Percentiles rank a stretch among this genome's conserved stretches.
These are phyloP conservation scores for Phaseolus lunatus DNA, from an alignment of 306 rosid species.

Conservation along the genomic window DNA sequence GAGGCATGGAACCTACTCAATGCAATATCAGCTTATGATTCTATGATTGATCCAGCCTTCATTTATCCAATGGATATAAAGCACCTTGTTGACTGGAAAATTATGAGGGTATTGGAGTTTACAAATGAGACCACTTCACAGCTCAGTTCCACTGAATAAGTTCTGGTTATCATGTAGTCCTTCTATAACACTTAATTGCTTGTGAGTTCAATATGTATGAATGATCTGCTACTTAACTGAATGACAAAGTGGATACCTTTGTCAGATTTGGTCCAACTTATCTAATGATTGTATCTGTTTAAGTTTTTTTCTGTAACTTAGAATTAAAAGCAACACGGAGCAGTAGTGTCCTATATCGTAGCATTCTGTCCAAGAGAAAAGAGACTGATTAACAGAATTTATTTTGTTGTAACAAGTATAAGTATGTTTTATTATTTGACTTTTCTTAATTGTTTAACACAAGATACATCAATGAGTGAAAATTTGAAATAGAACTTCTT, in stretches of 20 bases:
- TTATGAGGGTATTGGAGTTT: slow-evolving; percentile 26
- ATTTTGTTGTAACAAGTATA: no score
- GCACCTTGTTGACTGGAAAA: slow-evolving; percentile 39
- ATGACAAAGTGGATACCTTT: not conserved
- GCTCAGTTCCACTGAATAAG: slow-evolving; percentile 17
- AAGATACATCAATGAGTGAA: no score
- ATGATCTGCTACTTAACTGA: not conserved
- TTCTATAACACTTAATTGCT: not conserved
- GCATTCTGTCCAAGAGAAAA: no score
- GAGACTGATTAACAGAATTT: no score
- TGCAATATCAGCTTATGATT: slow-evolving; percentile 36
- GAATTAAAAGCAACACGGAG: no score
- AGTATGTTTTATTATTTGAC: no score
- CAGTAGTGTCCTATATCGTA: no score
- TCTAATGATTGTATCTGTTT: no score
- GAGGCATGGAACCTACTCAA: slow-evolving; percentile 43
- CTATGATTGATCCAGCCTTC: not conserved
- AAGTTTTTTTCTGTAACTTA: no score
- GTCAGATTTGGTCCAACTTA: not conserved
- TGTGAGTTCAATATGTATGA: not conserved
- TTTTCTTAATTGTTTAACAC: no score
- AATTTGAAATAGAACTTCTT: no score
- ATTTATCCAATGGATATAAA: slow-evolving; percentile 54
- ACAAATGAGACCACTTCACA: slow-evolving; percentile 26
- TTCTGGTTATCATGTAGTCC: not conserved